Evolutionary conservation across 2,329 filamentous ascomycete species (phyloP).

Genomic region (Neonectria hederae): DNA sequence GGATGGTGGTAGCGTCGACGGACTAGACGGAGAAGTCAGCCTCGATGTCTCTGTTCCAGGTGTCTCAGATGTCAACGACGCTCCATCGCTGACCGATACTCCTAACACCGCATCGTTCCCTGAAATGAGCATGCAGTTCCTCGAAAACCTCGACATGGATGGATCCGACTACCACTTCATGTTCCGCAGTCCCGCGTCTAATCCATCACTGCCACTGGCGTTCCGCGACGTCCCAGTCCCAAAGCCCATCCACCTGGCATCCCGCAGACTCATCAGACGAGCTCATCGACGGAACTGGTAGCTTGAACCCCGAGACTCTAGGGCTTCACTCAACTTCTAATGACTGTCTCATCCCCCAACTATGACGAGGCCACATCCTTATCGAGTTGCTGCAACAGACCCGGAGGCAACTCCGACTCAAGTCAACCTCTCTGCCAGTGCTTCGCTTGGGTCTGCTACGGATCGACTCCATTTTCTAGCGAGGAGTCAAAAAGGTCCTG

Average conservation of each 20-base stretch:
- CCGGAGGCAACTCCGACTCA: conserved; percentile 27
- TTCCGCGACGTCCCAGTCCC: not conserved
- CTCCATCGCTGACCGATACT: not conserved
- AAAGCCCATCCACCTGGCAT: not conserved
- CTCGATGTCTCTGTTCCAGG: not conserved
- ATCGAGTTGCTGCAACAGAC: conserved; percentile 24
- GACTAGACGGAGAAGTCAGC: not conserved
- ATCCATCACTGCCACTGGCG: not conserved
- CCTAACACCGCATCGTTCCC: not conserved
- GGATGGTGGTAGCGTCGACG: not conserved
- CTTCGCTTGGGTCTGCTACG: conserved; percentile 32
- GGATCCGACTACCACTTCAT: conserved; percentile 24
- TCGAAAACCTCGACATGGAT: conserved; percentile 18
- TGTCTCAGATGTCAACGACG: not conserved
- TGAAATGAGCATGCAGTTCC: conserved; percentile 21
- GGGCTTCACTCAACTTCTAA: conserved; percentile 30
- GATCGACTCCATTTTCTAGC: conserved; percentile 37
- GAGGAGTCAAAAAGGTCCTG: conserved; percentile 30
- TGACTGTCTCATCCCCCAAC: conserved; percentile 13
- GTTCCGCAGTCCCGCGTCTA: conserved; percentile 15
- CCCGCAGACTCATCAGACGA: not conserved
- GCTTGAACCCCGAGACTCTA: conserved; percentile 18
- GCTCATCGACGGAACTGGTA: conserved; percentile 1
- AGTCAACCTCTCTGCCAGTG: conserved; percentile 30
- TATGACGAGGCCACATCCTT: conserved; percentile 24